Evolutionary conservation across 208 protist species (phyloP).

Genomic region (Trypanosoma conorhini): DNA sequence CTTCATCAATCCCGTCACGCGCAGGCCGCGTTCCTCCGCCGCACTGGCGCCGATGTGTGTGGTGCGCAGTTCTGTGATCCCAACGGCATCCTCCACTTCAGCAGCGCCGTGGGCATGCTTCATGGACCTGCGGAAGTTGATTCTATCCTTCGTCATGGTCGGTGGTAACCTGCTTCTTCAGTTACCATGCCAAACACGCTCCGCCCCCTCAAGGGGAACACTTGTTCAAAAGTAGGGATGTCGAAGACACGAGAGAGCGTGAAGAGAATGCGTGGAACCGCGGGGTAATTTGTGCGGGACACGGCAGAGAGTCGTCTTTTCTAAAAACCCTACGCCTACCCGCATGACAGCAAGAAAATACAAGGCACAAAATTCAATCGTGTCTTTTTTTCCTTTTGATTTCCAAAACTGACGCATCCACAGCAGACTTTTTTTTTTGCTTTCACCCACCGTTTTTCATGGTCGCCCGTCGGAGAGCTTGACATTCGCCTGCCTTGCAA

Average conservation of each 20-base stretch:
- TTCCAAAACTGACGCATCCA: background rate
- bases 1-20: constrained; percentile 72
- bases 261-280: background rate
- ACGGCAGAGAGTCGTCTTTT: background rate
- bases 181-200: background rate
- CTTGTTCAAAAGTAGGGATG: constrained; percentile 1
- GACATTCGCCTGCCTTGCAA: constrained; percentile 49
- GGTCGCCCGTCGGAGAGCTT: constrained; percentile 3
- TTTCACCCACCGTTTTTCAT: background rate
- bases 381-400: background rate
- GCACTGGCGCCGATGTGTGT: constrained; percentile 1
- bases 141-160: constrained; percentile 70
- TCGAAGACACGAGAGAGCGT: constrained; percentile 3
- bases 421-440: background rate
- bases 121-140: constrained; percentile 52
- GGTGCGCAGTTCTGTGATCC: constrained; percentile 49
- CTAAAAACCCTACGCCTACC: background rate
- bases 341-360: background rate
- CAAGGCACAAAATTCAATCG: background rate
- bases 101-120: constrained; percentile 50
- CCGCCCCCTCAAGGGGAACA: background rate
- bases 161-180: background rate
- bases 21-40: constrained; percentile 19
- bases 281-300: background rate
- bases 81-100: constrained; percentile 57